Evolutionary conservation across 2,329 filamentous ascomycete genomes (phyloP).

Genomic region (Scytalidium sp.): DNA sequence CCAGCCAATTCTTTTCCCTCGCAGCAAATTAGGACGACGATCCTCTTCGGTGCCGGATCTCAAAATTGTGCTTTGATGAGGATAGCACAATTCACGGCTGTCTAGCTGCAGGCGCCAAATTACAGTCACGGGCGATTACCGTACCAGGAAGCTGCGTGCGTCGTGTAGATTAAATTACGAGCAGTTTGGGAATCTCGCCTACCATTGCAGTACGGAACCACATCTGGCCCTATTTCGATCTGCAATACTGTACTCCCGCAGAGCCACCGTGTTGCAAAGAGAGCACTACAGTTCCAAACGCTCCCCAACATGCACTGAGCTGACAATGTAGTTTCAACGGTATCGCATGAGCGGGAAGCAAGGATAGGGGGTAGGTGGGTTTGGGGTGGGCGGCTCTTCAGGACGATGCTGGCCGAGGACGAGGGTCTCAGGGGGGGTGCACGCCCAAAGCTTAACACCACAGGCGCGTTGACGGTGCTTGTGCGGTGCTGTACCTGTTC

Average conservation of each 20-base stretch:
- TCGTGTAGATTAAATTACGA: too few relatives aligned
- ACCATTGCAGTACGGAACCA: slow-evolving; percentile 13
- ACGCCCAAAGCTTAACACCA: slow-evolving; percentile 15
- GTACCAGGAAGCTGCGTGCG: too few relatives aligned
- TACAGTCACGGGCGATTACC: too few relatives aligned
- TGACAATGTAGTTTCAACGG: slow-evolving; percentile 18
- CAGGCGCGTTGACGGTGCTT: too few relatives aligned
- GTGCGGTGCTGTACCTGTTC: too few relatives aligned
- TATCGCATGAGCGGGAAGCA: slow-evolving; percentile 20
- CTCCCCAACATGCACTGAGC: slow-evolving; percentile 1
- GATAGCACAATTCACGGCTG: too few relatives aligned
- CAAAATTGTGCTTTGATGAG: too few relatives aligned
- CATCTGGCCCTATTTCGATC: slow-evolving; percentile 5
- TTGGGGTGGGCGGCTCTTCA: slow-evolving; percentile 8
- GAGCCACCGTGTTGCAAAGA: slow-evolving; percentile 12
- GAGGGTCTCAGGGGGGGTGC: slow-evolving; percentile 8
- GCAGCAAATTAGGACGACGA: too few relatives aligned
- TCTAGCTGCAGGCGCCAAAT: too few relatives aligned
- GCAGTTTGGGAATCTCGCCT: too few relatives aligned
- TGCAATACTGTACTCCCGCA: not conserved
- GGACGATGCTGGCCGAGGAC: slow-evolving; percentile 11
- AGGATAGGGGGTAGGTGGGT: slow-evolving; percentile 16
- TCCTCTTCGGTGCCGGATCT: too few relatives aligned
- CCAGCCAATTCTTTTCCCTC: too few relatives aligned
- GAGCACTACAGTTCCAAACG: slow-evolving; percentile 12